Base-by-base conservation (phyloP, 768 basidiomycete genomes). In the Fistulinella prunicolor region DNA sequence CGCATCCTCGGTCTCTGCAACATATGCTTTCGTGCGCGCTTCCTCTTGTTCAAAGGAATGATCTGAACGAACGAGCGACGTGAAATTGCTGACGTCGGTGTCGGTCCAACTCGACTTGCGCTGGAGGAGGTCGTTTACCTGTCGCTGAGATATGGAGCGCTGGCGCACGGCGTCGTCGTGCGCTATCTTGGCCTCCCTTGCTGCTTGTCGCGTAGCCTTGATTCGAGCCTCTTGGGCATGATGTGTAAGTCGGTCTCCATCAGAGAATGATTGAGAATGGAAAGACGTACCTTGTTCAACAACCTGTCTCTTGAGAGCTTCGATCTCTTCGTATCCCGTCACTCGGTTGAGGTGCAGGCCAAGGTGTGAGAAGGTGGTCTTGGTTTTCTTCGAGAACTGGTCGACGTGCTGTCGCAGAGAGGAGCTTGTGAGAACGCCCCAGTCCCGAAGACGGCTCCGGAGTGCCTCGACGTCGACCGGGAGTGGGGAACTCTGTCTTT, bases 51-150 rank as follows among this genome's bases (percentile, higher is more conserved):
- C 91, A 47, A 85, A 83, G 1, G 82, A 71, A 60, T 97, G 96
- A 68, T 98, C 96, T 60, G 88, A 78, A 38, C 89, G 83, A 29
- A 99, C 90, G 50, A 99, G 83, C 38, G 80, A 76, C 0, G 96
- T 97, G 72, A 97, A 98, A 20, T 85, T 77, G 30, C 77, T 67
- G 37, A 99, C 90, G 65, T 98, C 96, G 49, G 73, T 61, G 59
- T 92, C 90, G n/a, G 76, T 83, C 96, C 96, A 99, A n/a, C 68
- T 73, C 1, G 86, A 86, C 72, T 98, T 98, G 50, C 96, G 90
- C 65, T 93, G 88, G 14, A 98, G 73, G 3, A 99, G 81, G 63
- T 94, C 89, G 69, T 97, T 98, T 44, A 96, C 91, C 66, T 95
- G 88, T n/a, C 89, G 82, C 65, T 99, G 95, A 4, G 91, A 91